A percentile compares a stretch with the other conserved stretches of the same genome.
phyloP scores from a whole-genome alignment of 192 early-diverging fungal species.

The Phlyctochytrium arcticum region DNA sequence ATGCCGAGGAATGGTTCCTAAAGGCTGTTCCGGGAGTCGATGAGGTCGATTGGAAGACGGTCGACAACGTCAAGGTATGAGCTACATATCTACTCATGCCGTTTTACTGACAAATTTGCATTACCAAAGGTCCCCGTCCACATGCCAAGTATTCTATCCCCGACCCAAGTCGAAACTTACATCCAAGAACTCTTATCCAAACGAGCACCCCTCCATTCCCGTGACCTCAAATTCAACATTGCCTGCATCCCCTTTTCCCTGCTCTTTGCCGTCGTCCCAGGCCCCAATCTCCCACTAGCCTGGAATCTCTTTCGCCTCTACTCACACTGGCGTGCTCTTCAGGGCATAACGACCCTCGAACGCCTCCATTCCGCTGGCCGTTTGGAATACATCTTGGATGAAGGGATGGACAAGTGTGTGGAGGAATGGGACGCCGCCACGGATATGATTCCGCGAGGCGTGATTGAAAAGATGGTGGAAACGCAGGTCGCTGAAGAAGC shows the following conservation, averaged over 20 bases:
- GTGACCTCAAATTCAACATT: constrained; percentile 4
- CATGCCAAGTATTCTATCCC: background rate
- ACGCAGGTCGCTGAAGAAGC: background rate
- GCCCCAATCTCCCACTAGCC: constrained; percentile 28
- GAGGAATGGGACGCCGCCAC: background rate
- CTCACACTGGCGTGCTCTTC: constrained; percentile 22
- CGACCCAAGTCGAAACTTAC: background rate
- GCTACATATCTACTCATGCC: background rate
- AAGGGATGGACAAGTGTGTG: background rate
- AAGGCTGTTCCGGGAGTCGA: constrained; percentile 20
- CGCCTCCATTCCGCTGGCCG: background rate
- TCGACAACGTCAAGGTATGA: background rate
- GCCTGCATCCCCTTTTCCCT: constrained; percentile 20
- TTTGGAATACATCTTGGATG: background rate
- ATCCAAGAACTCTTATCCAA: background rate
- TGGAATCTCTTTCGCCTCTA: constrained; percentile 34
- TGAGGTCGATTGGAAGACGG: constrained; percentile 7
- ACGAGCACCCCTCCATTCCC: constrained; percentile 10
- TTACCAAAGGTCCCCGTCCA: constrained; percentile 4
- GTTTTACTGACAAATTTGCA: background rate
- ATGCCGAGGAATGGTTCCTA: constrained; percentile 28
- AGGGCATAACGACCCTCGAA: constrained; percentile 21
- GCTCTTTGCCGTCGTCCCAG: constrained; percentile 24
- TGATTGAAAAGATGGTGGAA: background rate
- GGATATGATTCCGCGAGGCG: background rate